Evolutionary conservation across 306 rosid species (phyloP).

Genomic region (Prunus davidiana): DNA sequence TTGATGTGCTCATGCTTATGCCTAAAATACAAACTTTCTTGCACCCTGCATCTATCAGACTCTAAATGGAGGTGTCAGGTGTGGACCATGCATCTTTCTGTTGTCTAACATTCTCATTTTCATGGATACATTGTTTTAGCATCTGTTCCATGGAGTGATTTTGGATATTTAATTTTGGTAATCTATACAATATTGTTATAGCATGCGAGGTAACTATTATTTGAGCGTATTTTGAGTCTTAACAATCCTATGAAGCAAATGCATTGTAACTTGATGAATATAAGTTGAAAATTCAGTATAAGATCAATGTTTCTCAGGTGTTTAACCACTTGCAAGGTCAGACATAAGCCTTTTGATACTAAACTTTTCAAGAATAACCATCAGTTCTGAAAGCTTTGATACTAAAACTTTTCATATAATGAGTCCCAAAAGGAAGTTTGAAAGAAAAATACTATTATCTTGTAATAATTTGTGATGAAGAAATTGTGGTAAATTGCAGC

Average conservation of each 20-base stretch:
- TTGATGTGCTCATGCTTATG: background rate
- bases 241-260: background rate
- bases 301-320: background rate
- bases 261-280: background rate
- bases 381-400: background rate
- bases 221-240: background rate
- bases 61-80: background rate
- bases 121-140: background rate
- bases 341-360: background rate
- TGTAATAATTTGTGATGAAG: conserved; percentile 11
- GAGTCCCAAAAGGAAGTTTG: background rate
- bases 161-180: background rate
- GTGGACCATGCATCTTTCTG: background rate
- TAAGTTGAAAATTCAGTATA: background rate
- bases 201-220: background rate
- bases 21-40: background rate
- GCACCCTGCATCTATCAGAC: background rate
- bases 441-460: background rate
- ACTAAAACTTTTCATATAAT: background rate
- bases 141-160: background rate
- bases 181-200: background rate
- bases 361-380: background rate
- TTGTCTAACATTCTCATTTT: background rate
- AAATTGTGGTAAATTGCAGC: conserved; percentile 52
- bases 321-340: background rate